Evolutionary conservation across 345 rosid genomes (phyloP).

Genomic region (Trapa incisa): DNA sequence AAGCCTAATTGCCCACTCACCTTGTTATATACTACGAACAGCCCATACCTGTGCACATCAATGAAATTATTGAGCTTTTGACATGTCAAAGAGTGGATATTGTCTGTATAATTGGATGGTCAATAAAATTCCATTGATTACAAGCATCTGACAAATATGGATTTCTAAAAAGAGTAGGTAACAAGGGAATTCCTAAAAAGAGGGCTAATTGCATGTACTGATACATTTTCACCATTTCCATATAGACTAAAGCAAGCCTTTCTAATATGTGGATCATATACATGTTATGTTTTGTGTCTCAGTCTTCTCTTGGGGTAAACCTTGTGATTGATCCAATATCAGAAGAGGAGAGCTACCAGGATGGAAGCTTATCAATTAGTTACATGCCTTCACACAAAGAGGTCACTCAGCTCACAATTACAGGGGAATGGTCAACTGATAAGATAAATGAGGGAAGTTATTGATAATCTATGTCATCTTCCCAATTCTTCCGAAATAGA

Average conservation of each 20-base stretch:
- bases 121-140: background rate
- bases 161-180: too few species aligned
- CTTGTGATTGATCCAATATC: slow-evolving; percentile 67
- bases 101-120: background rate
- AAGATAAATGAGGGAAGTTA: slow-evolving; percentile 58
- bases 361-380: slow-evolving; percentile 65
- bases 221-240: too few species aligned
- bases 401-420: slow-evolving; percentile 68
- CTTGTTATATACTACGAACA: background rate
- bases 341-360: slow-evolving; percentile 87
- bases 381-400: slow-evolving; percentile 88
- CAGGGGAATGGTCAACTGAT: slow-evolving; percentile 82
- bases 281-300: slow-evolving; percentile 7
- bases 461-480: background rate
- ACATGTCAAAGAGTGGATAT: background rate
- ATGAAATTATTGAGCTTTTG: background rate
- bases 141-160: background rate
- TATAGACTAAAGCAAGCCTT: background rate
- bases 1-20: background rate
- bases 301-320: slow-evolving; percentile 73
- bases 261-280: background rate
- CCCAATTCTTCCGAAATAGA: background rate
- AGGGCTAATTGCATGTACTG: too few species aligned
- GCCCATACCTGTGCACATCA: background rate
- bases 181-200: too few species aligned